These are phyloP conservation scores for Podaxis sp. DNA, from an alignment of 768 basidiomycete genomes.

Conservation along the genomic window DNA sequence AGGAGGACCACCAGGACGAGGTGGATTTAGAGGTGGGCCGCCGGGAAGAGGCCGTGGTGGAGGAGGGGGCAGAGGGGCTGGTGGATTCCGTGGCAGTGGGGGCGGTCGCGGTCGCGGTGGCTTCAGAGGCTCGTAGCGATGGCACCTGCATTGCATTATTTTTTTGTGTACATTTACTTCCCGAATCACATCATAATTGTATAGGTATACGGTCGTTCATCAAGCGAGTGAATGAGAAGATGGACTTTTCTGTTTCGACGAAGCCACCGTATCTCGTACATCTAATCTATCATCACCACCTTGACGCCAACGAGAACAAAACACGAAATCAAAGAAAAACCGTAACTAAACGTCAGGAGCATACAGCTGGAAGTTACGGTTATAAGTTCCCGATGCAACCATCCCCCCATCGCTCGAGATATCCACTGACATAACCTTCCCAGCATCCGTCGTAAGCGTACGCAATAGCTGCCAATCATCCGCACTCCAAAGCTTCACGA, in stretches of 20 bases:
- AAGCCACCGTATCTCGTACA: background rate
- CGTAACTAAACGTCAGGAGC: conserved; percentile 59
- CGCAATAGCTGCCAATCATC: conserved; percentile 96
- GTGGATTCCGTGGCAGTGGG: conserved; percentile 41
- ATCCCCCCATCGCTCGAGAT: conserved; percentile 79
- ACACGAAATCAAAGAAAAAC: conserved; percentile 7
- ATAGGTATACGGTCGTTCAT: background rate
- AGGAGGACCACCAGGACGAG: conserved; percentile 30
- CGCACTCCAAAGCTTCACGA: conserved; percentile 95
- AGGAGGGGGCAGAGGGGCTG: conserved; percentile 37
- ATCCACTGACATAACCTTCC: conserved; percentile 99
- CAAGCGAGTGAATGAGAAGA: background rate
- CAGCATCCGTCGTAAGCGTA: conserved; percentile 87
- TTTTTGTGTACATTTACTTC: background rate
- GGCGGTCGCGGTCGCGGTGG: conserved; percentile 39
- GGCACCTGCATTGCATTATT: too few relatives aligned
- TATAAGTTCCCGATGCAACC: conserved; percentile 89
- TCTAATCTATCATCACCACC: background rate
- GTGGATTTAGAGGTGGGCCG: conserved; percentile 30
- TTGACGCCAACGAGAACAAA: background rate
- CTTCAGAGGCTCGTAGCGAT: conserved; percentile 47
- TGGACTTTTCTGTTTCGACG: background rate
- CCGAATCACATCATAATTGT: conserved; percentile 4
- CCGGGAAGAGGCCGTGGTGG: conserved; percentile 40
- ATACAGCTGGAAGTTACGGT: conserved; percentile 92